phyloP scores from a whole-genome alignment of 2,329 filamentous ascomycete species.

The Exophiala spinifera region DNA sequence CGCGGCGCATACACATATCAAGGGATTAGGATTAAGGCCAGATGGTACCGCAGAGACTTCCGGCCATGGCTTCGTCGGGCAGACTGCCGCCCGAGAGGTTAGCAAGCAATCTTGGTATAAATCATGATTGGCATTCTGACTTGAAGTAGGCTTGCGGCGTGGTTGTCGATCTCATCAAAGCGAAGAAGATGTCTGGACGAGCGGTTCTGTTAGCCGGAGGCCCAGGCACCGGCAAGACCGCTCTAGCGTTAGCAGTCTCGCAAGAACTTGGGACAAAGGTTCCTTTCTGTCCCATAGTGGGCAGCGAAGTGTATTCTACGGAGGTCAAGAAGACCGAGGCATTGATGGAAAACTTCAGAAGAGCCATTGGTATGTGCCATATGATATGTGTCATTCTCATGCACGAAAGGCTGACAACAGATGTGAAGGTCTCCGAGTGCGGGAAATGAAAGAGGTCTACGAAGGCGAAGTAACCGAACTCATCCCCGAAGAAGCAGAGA shows the following conservation, averaged over 20 bases:
- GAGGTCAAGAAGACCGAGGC: conserved; percentile 99
- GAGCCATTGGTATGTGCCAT: conserved; percentile 70
- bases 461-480: conserved; percentile 98
- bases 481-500: conserved; percentile 96
- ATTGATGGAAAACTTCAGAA: conserved; percentile 97
- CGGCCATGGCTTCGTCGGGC: conserved; percentile 83
- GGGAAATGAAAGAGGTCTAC: conserved; percentile 98
- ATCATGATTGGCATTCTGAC: not conserved
- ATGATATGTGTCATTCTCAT: too few relatives aligned
- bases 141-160: conserved; percentile 78
- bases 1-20: conserved; percentile 96
- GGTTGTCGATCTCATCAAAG: conserved; percentile 90
- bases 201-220: conserved; percentile 91
- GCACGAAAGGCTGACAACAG: not conserved
- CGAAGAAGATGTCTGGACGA: conserved; percentile 95
- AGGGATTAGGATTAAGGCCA: conserved; percentile 78
- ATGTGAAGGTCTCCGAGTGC: conserved; percentile 71
- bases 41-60: conserved; percentile 83
- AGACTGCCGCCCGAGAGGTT: conserved; percentile 84
- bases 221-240: conserved; percentile 95
- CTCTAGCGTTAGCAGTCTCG: conserved; percentile 88
- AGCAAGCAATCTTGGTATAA: conserved; percentile 23
- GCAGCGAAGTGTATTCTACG: conserved; percentile 94
- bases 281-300: conserved; percentile 96
- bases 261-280: conserved; percentile 98